phyloP scores from a whole-genome alignment of 2,329 filamentous ascomycete species.

The Neofusicoccum laricinum region DNA sequence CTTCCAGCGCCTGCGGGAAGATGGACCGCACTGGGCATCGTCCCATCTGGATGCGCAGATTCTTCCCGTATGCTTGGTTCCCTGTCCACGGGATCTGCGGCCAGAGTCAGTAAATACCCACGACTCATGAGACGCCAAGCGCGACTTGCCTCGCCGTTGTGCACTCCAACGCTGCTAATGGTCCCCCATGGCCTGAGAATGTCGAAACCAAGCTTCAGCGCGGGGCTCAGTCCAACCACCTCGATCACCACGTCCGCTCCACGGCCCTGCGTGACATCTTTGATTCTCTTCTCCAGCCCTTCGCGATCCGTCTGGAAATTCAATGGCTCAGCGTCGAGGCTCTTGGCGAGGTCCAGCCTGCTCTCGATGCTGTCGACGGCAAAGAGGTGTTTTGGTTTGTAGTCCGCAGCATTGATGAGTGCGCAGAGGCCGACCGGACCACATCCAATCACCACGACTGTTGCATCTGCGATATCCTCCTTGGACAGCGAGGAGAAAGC shows the following conservation, averaged over 20 bases:
- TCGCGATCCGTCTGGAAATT: constrained; percentile 70
- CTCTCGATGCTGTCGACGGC: constrained; percentile 76
- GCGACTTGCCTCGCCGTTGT: constrained; percentile 38
- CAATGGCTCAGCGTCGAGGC: constrained; percentile 76
- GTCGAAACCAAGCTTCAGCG: constrained; percentile 48
- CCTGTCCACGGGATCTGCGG: constrained; percentile 45
- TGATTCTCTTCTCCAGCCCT: constrained; percentile 65
- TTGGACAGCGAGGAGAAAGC: constrained; percentile 63
- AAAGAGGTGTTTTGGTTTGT: constrained; percentile 71
- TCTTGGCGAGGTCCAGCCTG: constrained; percentile 68
- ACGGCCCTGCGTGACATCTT: constrained; percentile 71
- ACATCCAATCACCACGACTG: constrained; percentile 78
- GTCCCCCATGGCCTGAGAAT: constrained; percentile 49
- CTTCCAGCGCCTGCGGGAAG: constrained; percentile 46
- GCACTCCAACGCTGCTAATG: constrained; percentile 49
- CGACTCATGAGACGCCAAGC: not conserved
- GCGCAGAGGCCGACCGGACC: constrained; percentile 80
- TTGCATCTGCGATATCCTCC: constrained; percentile 62
- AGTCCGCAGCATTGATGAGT: constrained; percentile 71
- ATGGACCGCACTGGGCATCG: constrained; percentile 50
- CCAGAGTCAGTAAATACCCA: not conserved
- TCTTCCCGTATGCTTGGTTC: constrained; percentile 50
- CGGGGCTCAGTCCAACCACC: constrained; percentile 48
- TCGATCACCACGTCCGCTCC: constrained; percentile 80
- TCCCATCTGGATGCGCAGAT: constrained; percentile 49